phyloP scores from a whole-genome alignment of 108 stramenopile species.

The Skeletonema menzelii region DNA sequence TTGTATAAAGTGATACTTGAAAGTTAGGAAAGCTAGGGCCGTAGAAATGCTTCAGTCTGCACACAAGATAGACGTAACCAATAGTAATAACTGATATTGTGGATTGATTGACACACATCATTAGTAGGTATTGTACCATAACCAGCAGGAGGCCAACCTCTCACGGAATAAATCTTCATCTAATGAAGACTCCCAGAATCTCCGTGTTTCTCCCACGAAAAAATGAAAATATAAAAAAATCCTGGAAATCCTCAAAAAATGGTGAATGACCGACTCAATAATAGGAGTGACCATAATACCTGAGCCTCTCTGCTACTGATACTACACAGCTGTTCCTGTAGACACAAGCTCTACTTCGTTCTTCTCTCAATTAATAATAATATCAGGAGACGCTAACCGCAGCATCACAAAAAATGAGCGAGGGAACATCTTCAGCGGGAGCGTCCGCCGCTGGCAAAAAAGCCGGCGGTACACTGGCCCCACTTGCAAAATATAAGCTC shows the following conservation, averaged over 20 bases:
- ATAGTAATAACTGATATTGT: no score
- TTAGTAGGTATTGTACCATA: no score
- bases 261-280: not conserved
- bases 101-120: no score
- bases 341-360: not conserved
- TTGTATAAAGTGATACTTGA: not conserved
- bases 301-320: not conserved
- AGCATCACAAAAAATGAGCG: not conserved
- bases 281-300: no score
- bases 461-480: slow-evolving; percentile 64
- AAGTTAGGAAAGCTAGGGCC: not conserved
- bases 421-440: not conserved
- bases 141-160: no score
- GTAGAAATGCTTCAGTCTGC: no score
- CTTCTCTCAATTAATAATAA: not conserved
- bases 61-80: no score
- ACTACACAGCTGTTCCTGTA: not conserved
- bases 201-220: not conserved
- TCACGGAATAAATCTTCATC: no score
- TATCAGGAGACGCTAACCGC: not conserved
- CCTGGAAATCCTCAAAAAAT: no score
- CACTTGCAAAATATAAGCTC: slow-evolving; percentile 97
- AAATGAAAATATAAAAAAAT: no score
- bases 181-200: not conserved
- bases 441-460: slow-evolving; percentile 1